A percentile compares a stretch with the other conserved stretches of the same genome.
These are phyloP conservation scores for Geranium brycei DNA, from an alignment of 345 rosid species.

Conservation along the genomic window DNA sequence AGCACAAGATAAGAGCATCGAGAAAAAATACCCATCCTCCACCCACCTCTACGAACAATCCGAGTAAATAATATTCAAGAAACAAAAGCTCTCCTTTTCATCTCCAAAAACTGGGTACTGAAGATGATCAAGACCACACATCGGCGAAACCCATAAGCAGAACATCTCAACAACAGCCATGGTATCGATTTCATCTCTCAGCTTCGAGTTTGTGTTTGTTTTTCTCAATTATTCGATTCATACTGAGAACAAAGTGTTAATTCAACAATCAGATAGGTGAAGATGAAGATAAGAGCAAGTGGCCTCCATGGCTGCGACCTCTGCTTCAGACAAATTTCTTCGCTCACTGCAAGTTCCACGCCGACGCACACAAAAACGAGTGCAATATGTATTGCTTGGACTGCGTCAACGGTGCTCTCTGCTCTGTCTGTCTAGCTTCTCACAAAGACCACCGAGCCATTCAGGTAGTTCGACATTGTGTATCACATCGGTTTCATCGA, in stretches of 20 bases:
- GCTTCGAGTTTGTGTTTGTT: too few species aligned
- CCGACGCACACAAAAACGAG: background rate
- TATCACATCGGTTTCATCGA: background rate
- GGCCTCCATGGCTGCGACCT: background rate
- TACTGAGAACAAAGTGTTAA: background rate
- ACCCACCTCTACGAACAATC: background rate
- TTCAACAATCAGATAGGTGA: background rate
- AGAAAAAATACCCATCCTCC: background rate
- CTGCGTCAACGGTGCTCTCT: background rate
- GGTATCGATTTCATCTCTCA: too few species aligned
- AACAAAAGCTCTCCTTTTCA: too few species aligned
- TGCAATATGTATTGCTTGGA: background rate
- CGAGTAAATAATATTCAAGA: too few species aligned
- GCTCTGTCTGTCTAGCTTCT: background rate
- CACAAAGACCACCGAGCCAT: background rate
- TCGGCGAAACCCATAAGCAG: too few species aligned
- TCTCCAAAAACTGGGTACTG: too few species aligned
- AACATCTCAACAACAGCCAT: too few species aligned
- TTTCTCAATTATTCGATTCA: too few species aligned
- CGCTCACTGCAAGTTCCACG: background rate
- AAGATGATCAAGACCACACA: too few species aligned
- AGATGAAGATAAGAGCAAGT: background rate
- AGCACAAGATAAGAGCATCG: background rate
- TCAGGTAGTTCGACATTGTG: background rate
- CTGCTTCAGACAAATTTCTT: background rate